These are phyloP conservation scores for Annulohypoxylon maeteangense DNA, from an alignment of 495 filamentous ascomycete genomes.

Conservation along the genomic window DNA sequence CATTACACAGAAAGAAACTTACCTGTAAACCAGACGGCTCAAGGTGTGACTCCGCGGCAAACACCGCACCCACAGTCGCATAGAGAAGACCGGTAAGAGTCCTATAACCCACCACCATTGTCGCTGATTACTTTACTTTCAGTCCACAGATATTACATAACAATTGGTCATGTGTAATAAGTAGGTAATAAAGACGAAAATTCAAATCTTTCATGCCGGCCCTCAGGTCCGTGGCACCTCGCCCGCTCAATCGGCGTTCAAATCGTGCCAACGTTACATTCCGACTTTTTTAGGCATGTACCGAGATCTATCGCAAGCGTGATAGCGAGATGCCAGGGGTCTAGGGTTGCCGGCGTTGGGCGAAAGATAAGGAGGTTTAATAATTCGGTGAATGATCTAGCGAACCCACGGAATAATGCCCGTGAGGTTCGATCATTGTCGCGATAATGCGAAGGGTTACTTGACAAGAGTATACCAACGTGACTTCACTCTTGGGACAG, in stretches of 20 bases:
- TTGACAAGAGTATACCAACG: not conserved
- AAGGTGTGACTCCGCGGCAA: not conserved
- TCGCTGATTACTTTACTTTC: slow-evolving; percentile 1
- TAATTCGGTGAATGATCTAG: slow-evolving; percentile 27
- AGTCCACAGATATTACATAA: slow-evolving; percentile 12
- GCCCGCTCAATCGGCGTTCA: slow-evolving; percentile 31
- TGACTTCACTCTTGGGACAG: not conserved
- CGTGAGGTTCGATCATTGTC: slow-evolving; percentile 10
- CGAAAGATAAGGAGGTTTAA: not conserved
- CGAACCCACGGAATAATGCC: slow-evolving; percentile 23
- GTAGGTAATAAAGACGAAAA: not conserved
- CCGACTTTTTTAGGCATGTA: slow-evolving; percentile 36
- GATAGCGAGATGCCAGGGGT: slow-evolving; percentile 12
- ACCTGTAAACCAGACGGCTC: slow-evolving; percentile 20
- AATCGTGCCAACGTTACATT: slow-evolving; percentile 28
- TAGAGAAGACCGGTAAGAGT: slow-evolving; percentile 19
- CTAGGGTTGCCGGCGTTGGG: not conserved
- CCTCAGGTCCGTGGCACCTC: slow-evolving; percentile 35
- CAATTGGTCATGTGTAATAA: slow-evolving; percentile 22
- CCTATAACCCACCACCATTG: slow-evolving; percentile 19
- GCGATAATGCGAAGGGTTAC: slow-evolving; percentile 20
- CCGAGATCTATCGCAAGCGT: slow-evolving; percentile 38
- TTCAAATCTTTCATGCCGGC: slow-evolving; percentile 10
- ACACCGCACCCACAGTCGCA: slow-evolving; percentile 6
- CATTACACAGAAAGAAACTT: slow-evolving; percentile 1